A percentile compares a stretch with the other conserved stretches of the same genome.
These are phyloP conservation scores for Vigna unguiculata DNA, from an alignment of 306 rosid species.

Conservation along the genomic window DNA sequence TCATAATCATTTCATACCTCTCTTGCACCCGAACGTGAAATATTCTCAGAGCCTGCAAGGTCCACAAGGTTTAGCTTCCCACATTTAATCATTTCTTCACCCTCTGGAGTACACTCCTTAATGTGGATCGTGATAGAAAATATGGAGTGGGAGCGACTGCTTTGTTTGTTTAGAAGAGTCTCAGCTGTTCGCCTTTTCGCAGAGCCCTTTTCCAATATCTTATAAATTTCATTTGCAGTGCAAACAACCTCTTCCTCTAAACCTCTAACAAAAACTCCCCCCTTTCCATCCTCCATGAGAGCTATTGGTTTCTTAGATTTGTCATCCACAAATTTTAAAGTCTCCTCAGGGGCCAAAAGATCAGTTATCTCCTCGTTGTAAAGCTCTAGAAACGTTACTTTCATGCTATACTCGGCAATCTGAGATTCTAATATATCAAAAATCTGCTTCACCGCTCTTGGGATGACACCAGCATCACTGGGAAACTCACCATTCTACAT, in stretches of 20 bases:
- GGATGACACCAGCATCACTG: conserved; percentile 96
- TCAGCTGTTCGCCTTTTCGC: conserved; percentile 99
- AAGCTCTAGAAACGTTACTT: conserved; percentile 95
- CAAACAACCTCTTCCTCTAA: conserved; percentile 99
- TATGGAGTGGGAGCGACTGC: conserved; percentile 98
- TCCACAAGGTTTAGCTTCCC: conserved; percentile 99
- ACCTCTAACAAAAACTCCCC: conserved; percentile 97
- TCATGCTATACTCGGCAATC: conserved; percentile 95
- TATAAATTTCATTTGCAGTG: conserved; percentile 96
- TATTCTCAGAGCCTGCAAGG: conserved; percentile 99
- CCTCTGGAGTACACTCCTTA: conserved; percentile 98
- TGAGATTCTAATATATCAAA: conserved; percentile 97
- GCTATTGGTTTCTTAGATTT: conserved; percentile 97
- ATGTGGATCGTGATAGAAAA: conserved; percentile 99
- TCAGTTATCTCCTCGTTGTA: conserved; percentile 96
- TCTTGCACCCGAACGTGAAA: conserved; percentile 99
- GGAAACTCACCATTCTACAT: conserved; percentile 96
- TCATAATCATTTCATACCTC: conserved; percentile 64
- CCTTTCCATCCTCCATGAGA: conserved; percentile 99
- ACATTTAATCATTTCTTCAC: conserved; percentile 98
- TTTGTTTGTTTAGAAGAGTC: conserved; percentile 98
- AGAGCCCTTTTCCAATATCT: conserved; percentile 96
- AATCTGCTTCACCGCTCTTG: conserved; percentile 94
- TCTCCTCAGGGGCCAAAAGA: conserved; percentile 93
- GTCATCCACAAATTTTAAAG: conserved; percentile 82